Percentiles rank a stretch among this genome's conserved stretches.
Evolutionary conservation across 192 early-diverging fungal species (phyloP).

Genomic region (Entomortierella beljakovae): DNA sequence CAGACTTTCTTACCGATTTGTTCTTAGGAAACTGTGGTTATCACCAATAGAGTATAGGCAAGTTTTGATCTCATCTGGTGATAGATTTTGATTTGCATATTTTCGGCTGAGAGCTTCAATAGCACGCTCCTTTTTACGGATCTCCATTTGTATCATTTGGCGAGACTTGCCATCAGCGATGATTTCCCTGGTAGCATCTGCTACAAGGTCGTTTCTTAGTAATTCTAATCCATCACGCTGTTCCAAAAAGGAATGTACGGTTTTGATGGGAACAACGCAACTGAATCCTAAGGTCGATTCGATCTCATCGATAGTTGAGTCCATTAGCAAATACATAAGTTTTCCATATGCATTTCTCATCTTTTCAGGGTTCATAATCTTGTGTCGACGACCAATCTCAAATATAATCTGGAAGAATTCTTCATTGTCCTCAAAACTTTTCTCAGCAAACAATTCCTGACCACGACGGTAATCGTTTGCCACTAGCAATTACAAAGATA

Average conservation of each 20-base stretch:
- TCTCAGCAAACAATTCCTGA: slow-evolving; percentile 79
- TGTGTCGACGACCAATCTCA: slow-evolving; percentile 81
- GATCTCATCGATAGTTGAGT: slow-evolving; percentile 77
- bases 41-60: slow-evolving; percentile 98
- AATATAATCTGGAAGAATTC: slow-evolving; percentile 83
- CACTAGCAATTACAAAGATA: too few species aligned
- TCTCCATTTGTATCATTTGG: slow-evolving; percentile 82
- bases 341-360: slow-evolving; percentile 98
- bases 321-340: slow-evolving; percentile 91
- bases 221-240: slow-evolving; percentile 72
- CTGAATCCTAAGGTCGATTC: slow-evolving; percentile 83
- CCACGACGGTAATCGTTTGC: slow-evolving; percentile 86
- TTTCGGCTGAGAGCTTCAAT: slow-evolving; percentile 88
- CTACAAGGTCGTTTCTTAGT: slow-evolving; percentile 85
- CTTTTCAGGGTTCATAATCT: slow-evolving; percentile 96
- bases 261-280: slow-evolving; percentile 88
- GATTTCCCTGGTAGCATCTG: slow-evolving; percentile 79
- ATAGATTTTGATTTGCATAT: slow-evolving; percentile 70
- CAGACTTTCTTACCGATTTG: slow-evolving; percentile 67
- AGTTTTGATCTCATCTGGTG: slow-evolving; percentile 77
- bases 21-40: slow-evolving; percentile 93
- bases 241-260: slow-evolving; percentile 84
- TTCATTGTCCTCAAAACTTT: slow-evolving; percentile 75
- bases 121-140: slow-evolving; percentile 90
- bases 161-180: slow-evolving; percentile 73